Conservation (phyloP, 2,329 filamentous ascomycete genomes). For the Ramichloridium luteum region DNA sequence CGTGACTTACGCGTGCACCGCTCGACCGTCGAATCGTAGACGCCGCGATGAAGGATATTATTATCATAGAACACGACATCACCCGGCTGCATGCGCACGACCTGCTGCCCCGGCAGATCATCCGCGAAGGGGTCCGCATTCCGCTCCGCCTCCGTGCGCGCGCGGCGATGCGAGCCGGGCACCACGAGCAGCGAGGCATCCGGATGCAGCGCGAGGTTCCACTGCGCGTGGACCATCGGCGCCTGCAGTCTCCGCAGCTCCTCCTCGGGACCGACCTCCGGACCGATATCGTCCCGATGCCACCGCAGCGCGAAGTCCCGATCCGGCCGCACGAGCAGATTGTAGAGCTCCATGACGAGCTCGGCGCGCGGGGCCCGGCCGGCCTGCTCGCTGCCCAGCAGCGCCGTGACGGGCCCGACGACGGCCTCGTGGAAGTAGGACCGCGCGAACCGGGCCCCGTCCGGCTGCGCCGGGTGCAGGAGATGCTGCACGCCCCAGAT, state of each 20-base stretch:
- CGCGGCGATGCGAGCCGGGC: slow-evolving; percentile 60
- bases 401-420: slow-evolving; percentile 49
- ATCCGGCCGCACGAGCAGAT: slow-evolving; percentile 66
- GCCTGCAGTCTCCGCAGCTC: slow-evolving; percentile 50
- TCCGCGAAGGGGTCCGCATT: slow-evolving; percentile 52
- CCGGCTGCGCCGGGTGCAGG: slow-evolving; percentile 58
- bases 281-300: slow-evolving; percentile 74
- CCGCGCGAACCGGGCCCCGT: slow-evolving; percentile 47
- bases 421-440: slow-evolving; percentile 61
- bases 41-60: slow-evolving; percentile 68
- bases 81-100: slow-evolving; percentile 56
- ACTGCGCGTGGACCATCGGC: slow-evolving; percentile 66
- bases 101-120: slow-evolving; percentile 49
- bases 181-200: slow-evolving; percentile 65
- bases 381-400: slow-evolving; percentile 50
- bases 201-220: slow-evolving; percentile 70
- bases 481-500: slow-evolving; percentile 89
- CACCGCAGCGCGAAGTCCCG: slow-evolving; percentile 62
- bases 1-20: too few relatives aligned
- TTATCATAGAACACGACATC: slow-evolving; percentile 85
- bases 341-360: slow-evolving; percentile 78
- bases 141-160: slow-evolving; percentile 58
- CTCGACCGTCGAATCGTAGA: slow-evolving; percentile 48
- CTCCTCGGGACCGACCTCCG: slow-evolving; percentile 52
- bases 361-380: slow-evolving; percentile 42